Evolutionary conservation across 73 alveolate species (phyloP).

Genomic region (Paramecium tetraurelia): DNA sequence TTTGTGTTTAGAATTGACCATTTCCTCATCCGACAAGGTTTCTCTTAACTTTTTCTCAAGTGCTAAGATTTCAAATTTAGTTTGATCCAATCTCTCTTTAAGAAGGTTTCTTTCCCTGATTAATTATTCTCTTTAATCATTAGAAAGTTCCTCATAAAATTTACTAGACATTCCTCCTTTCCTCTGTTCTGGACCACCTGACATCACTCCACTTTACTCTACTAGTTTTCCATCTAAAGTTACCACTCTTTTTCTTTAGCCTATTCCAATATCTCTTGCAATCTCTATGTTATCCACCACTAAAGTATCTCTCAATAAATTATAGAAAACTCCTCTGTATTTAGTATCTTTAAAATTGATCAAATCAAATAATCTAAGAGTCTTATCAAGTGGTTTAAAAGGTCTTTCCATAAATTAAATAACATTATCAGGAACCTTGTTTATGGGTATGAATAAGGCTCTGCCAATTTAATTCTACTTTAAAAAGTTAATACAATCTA

Average conservation of each 20-base stretch:
- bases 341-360: conserved; percentile 62
- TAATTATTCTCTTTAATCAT: conserved; percentile 25
- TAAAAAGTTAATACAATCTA: conserved; percentile 70
- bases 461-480: conserved; percentile 77
- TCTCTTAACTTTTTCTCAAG: neutral
- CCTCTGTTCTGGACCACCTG: conserved; percentile 89
- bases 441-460: conserved; percentile 78
- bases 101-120: neutral
- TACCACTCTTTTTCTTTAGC: conserved; percentile 69
- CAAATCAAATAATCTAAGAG: conserved; percentile 78
- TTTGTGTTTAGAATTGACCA: neutral
- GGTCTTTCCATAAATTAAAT: neutral
- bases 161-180: conserved; percentile 72
- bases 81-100: neutral
- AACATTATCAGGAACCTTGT: conserved; percentile 66
- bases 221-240: conserved; percentile 86
- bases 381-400: conserved; percentile 52
- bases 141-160: conserved; percentile 34
- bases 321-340: conserved; percentile 74
- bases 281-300: conserved; percentile 75
- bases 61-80: neutral
- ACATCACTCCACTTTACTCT: conserved; percentile 88
- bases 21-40: neutral
- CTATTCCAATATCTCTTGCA: conserved; percentile 84
- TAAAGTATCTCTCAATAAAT: conserved; percentile 85